These are phyloP conservation scores for Rhinocladiella similis DNA, from an alignment of 2,329 filamentous ascomycete genomes.

Conservation along the genomic window DNA sequence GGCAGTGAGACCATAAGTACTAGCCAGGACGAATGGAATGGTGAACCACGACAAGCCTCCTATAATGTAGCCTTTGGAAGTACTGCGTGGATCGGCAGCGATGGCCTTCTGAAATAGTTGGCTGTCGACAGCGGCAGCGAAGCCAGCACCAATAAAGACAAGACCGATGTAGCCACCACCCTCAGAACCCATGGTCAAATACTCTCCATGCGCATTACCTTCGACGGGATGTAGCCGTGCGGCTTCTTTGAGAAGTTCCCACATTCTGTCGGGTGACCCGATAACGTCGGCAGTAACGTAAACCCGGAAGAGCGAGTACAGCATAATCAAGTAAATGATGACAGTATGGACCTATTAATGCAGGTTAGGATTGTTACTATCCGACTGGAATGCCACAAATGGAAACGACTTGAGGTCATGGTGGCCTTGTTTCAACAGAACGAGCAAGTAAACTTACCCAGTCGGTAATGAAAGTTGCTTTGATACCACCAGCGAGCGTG, in stretches of 20 bases:
- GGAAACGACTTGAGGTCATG: neutral
- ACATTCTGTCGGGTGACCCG: conserved; percentile 68
- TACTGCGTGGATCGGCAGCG: conserved; percentile 37
- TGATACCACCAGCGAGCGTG: conserved; percentile 57
- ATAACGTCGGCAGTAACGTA: conserved; percentile 72
- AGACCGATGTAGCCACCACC: conserved; percentile 86
- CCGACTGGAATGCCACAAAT: no score
- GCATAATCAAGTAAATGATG: conserved; percentile 69
- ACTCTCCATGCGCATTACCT: conserved; percentile 77
- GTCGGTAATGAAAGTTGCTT: conserved; percentile 77
- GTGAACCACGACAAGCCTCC: conserved; percentile 51
- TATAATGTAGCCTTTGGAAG: conserved; percentile 37
- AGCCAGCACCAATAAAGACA: conserved; percentile 83
- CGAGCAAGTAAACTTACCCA: conserved; percentile 42
- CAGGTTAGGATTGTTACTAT: neutral
- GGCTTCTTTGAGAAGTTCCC: conserved; percentile 71
- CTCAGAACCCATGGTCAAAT: conserved; percentile 80
- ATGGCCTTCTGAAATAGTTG: conserved; percentile 68
- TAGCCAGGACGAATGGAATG: conserved; percentile 48
- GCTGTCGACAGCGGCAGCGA: conserved; percentile 76
- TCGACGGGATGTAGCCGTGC: conserved; percentile 68
- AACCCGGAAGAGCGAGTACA: conserved; percentile 59
- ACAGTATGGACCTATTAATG: neutral
- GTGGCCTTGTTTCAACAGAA: neutral
- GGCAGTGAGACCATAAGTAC: conserved; percentile 47